Evolutionary conservation across 306 rosid species (phyloP), one percentile per base, ranked within the genome.

Genomic region (Adenanthera pavonina): DNA sequence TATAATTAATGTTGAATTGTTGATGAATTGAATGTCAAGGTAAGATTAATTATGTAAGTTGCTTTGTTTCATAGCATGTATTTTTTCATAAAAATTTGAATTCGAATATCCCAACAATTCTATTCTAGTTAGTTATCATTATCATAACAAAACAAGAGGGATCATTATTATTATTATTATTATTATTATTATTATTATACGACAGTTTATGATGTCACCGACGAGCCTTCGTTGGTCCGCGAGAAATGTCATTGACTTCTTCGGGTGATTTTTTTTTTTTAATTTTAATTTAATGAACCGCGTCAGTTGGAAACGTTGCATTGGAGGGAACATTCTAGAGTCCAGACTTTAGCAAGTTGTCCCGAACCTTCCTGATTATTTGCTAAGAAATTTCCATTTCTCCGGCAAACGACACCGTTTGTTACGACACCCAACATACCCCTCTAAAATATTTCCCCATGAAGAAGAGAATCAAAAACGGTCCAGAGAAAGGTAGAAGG

Each of bases 401-500:
- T 1, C 0, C 3, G 0, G 4, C 19, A 7, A 67, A 38, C 51
- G 72, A 41, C 51, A 41, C 34, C 72, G 49, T 67, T 34, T 1
- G 4, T 2, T 3, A 5, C 44, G 2, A 33, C 34, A 11, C 38
- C 66, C 8, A n/a, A n/a, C n/a, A n/a, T n/a, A 3, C 15, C 8
- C 62, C 62, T n/a, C 34, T 6, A 65, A 65, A 36, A 12, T 46
- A 7, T 0, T 25, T 30, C 11, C 17, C 5, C 25, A 56, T 2
- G 12, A 4, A 5, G 7, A 4, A 75, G 44, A 79, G 8, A 0
- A 16, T 5, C 3, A 0, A 7, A 49, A 7, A 6, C 8, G 47
- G 6, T 76, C 86, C 48, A 49, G 91, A 85, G 60, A 51, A 36
- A 9, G 10, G 87, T 85, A 79, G 92, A 89, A 89, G 75, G n/a